Evolutionary conservation across 2,329 filamentous ascomycete species (phyloP).

Genomic region (Colletotrichum brevisporum): DNA sequence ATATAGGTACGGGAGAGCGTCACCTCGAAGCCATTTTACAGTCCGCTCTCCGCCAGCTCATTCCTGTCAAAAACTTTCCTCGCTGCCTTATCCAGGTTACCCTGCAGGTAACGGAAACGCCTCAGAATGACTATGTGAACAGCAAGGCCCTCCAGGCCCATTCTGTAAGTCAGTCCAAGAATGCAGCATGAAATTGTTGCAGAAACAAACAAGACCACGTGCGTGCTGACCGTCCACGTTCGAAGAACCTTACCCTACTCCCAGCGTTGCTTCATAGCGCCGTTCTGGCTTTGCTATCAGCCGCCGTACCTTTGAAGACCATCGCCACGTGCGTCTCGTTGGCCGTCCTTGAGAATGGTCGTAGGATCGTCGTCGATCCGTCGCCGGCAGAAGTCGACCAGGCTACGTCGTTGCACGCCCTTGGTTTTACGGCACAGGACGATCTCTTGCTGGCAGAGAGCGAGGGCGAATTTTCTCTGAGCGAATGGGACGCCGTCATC

Average conservation of each 20-base stretch:
- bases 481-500: slow-evolving; percentile 81
- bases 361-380: slow-evolving; percentile 70
- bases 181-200: background rate
- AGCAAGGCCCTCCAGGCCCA: slow-evolving; percentile 72
- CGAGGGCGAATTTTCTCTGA: slow-evolving; percentile 81
- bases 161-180: slow-evolving; percentile 63
- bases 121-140: slow-evolving; percentile 75
- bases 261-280: slow-evolving; percentile 87
- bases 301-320: slow-evolving; percentile 83
- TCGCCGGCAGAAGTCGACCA: slow-evolving; percentile 72
- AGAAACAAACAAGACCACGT: slow-evolving; percentile 33
- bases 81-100: slow-evolving; percentile 85
- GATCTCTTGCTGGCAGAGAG: slow-evolving; percentile 85
- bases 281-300: slow-evolving; percentile 83
- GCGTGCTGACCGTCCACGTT: slow-evolving; percentile 35
- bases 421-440: slow-evolving; percentile 82
- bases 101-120: slow-evolving; percentile 80
- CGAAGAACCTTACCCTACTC: slow-evolving; percentile 82
- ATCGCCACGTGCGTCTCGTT: slow-evolving; percentile 77
- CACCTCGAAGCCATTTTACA: slow-evolving; percentile 86
- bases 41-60: slow-evolving; percentile 79
- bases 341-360: slow-evolving; percentile 64
- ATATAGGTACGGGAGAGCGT: slow-evolving; percentile 78
- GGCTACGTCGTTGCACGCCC: slow-evolving; percentile 82
- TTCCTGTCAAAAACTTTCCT: slow-evolving; percentile 82